Base-by-base conservation (phyloP, 176 grass and related monocot species). In the Chloris gayana region DNA sequence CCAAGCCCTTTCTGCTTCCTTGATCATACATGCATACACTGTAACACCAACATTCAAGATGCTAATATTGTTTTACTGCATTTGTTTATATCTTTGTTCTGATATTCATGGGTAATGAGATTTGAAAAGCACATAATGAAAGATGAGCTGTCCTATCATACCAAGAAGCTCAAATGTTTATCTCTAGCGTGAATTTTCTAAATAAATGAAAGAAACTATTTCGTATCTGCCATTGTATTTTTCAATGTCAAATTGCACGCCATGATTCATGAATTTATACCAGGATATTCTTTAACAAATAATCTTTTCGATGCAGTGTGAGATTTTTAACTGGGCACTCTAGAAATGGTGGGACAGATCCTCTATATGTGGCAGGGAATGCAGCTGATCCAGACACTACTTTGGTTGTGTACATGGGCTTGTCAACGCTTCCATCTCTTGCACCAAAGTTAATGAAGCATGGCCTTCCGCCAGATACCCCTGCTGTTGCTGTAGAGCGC, bases 241-340 rank as follows among this genome's bases (percentile, higher is more conserved):
- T 76, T 64, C 33, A 64, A 35, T 34, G 3, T 64, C 4, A 38
- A 17, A 18, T 51, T 54, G 50, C 44, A 39, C 0, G 38, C 54
- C 8, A 25, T 9, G 1, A 68, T 7, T 67, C 8, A 25, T 9
- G 1, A 68, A 7, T 53, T 3, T 14, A 32, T 27, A 75, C 0
- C 22, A 32, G 26, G 68, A 56, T 67, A 50, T 24, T 12, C 61
- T 32, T 79, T 81, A 53, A 75, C 15, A 82, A 68, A 60, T 61
- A 31, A 50, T 69, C 39, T 82, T 91, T 42, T n/a, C n/a, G 46
- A 22, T 75, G 38, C 88, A 95, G 96, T 82, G 96, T 99, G 47
- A 99, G 90, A 74, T 99, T 99, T 89, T 79, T 99, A 82, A 99
- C 90, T 15, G 96, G 96, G 13, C 90, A 99, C 77, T 99, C 92